These are phyloP conservation scores for Trypanosoma avium DNA, from an alignment of 208 protist species.

Conservation along the genomic window DNA sequence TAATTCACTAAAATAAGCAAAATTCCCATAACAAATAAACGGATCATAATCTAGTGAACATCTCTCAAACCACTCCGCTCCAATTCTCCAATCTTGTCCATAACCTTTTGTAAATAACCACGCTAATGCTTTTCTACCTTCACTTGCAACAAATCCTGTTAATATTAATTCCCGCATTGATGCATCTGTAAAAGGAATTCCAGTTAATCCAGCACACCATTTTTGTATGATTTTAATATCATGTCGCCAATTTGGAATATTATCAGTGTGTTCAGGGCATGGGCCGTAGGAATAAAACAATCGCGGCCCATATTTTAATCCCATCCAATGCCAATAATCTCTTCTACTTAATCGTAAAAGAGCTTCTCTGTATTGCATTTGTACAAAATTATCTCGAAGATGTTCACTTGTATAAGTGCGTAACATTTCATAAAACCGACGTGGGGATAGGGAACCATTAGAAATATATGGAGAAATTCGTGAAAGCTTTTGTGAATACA, in stretches of 20 bases:
- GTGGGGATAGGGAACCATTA: conserved; percentile 71
- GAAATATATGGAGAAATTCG: conserved; percentile 82
- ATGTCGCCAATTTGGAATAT: conserved; percentile 68
- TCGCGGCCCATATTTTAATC: conserved; percentile 71
- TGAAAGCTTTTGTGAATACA: conserved; percentile 78
- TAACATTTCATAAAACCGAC: conserved; percentile 75
- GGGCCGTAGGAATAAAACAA: conserved; percentile 87
- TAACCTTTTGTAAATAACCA: conserved; percentile 85
- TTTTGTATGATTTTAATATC: conserved; percentile 80
- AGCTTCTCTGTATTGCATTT: conserved; percentile 79
- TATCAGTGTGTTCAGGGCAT: conserved; percentile 75
- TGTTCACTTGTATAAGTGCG: conserved; percentile 52
- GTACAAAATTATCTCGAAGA: conserved; percentile 67
- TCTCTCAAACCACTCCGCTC: conserved; percentile 89
- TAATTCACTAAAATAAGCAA: conserved; percentile 74
- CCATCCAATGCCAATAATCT: conserved; percentile 92
- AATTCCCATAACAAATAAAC: conserved; percentile 88
- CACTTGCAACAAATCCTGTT: conserved; percentile 77
- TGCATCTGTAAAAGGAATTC: conserved; percentile 87
- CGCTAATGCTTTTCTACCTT: conserved; percentile 76
- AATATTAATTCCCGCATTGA: conserved; percentile 80
- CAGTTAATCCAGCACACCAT: conserved; percentile 84
- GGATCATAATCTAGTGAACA: conserved; percentile 89
- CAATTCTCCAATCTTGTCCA: conserved; percentile 88
- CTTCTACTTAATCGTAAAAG: conserved; percentile 78